These are phyloP conservation scores for Psilocybe cubensis DNA, from an alignment of 768 basidiomycete genomes.

Conservation along the genomic window DNA sequence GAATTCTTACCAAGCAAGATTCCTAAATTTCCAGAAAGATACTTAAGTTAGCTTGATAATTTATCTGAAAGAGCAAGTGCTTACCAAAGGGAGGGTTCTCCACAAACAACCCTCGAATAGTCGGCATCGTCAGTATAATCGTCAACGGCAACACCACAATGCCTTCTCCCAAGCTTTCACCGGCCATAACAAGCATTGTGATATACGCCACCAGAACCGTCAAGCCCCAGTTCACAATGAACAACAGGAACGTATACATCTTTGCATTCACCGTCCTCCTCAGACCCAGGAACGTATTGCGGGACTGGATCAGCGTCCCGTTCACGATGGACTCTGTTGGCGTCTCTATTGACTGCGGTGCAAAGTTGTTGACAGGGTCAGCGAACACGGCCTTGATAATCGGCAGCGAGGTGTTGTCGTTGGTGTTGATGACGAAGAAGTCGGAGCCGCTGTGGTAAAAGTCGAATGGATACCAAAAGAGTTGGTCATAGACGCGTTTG, in stretches of 20 bases:
- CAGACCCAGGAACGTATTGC: not conserved
- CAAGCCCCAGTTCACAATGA: not conserved
- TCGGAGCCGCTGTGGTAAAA: not conserved
- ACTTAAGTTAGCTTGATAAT: no score
- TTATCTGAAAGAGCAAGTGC: not conserved
- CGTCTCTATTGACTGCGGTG: not conserved
- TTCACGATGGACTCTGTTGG: not conserved
- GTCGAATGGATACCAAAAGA: constrained; percentile 1
- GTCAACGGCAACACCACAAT: not conserved
- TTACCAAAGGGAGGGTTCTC: constrained; percentile 4
- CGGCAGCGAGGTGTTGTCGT: not conserved
- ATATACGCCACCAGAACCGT: not conserved
- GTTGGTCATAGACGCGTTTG: not conserved
- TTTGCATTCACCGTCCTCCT: not conserved
- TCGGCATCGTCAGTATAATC: constrained; percentile 5
- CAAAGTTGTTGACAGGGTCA: constrained; percentile 1
- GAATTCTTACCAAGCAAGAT: not conserved
- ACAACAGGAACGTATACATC: not conserved
- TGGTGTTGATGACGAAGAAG: not conserved
- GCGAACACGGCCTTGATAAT: not conserved
- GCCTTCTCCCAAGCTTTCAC: not conserved
- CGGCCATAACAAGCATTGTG: not conserved
- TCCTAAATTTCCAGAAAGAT: not conserved
- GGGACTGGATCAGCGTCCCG: not conserved
- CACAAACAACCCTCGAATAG: constrained; percentile 5